A percentile compares a stretch with the other conserved stretches of the same genome.
Conservation (phyloP, 176 grass and related monocot species). For the Ensete ventricosum region DNA sequence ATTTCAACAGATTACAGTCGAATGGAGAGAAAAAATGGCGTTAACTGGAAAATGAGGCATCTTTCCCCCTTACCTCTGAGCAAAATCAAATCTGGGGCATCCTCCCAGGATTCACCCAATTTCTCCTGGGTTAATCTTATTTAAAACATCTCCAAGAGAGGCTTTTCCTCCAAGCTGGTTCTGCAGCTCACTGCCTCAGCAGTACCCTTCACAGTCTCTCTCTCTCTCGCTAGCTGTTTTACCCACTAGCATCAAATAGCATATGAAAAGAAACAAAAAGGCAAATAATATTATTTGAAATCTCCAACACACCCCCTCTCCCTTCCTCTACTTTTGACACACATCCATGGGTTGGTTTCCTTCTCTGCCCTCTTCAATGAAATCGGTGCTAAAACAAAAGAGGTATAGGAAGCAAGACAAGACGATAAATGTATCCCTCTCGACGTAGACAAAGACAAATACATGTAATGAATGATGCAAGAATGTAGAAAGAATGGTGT, state of each 20-base stretch:
- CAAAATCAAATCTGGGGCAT: conserved; percentile 3
- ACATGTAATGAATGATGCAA: too few relatives aligned
- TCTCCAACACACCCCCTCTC: neutral
- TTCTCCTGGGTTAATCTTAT: neutral
- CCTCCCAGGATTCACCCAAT: conserved; percentile 1
- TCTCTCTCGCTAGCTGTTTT: neutral
- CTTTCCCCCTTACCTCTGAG: neutral
- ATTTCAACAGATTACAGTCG: neutral
- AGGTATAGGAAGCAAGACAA: neutral
- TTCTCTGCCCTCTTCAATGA: neutral
- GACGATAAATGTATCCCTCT: neutral
- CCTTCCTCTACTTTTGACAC: neutral
- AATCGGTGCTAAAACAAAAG: neutral
- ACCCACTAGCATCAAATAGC: neutral
- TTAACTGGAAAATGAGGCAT: neutral
- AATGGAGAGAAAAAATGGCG: neutral
- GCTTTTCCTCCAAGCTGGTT: neutral
- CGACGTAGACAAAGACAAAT: too few relatives aligned
- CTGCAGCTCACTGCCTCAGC: neutral
- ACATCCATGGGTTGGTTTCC: neutral
- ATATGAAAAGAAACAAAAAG: conserved; percentile 3
- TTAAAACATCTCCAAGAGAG: neutral
- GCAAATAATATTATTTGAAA: neutral
- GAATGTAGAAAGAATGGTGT: too few relatives aligned
- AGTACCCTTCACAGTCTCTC: neutral